Base-by-base conservation (phyloP, 805 yeast genomes). In the Lipomyces sp. region DNA sequence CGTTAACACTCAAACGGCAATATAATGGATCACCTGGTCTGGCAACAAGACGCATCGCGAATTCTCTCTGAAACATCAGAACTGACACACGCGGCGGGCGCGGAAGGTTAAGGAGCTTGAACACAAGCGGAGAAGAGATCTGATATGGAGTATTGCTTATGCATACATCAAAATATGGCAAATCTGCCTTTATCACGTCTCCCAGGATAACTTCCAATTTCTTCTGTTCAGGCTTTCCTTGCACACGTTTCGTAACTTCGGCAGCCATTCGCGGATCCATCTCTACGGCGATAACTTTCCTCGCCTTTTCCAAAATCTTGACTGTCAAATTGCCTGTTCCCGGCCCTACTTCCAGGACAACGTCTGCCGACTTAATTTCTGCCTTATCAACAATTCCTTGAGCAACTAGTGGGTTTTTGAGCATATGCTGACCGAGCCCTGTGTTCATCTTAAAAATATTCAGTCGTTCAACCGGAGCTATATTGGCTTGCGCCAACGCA, bases 261-360 rank as follows among this genome's bases (percentile, higher is more conserved):
- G 98, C 98, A 2, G 98, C 99, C 99, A 95, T 95, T 80, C 98
- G 84, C n/a, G 99, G 99, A 80, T 95, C 99, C 92, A 93, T 93
- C 80, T 95, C 99, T 62, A 90, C 95, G 0, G 98, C 99, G 58
- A 91, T 85, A n/a, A 94, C 98, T 73, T 91, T 92, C 64, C 90
- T 84, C 0, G 98, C 98, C 77, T 92, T 89, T 73, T 94, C 98
- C 63, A 95, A 79, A 48, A 95, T 95, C 69, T 96, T 84, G 48
- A 94, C 96, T 0, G 99, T 95, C 79, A 95, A 83, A 75, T 95
- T 95, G 81, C 99, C 99, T 0, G 99, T 95, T 86, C 99, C 99
- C 2, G 99, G 99, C 74, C 99, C 99, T 61, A 95, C 97, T 81
- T 95, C 99, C 53, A 95, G 82, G 1, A 95, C 98, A 6, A 87